phyloP scores from a whole-genome alignment of 2,329 filamentous ascomycete genomes.

The Hysterium pulicare region DNA sequence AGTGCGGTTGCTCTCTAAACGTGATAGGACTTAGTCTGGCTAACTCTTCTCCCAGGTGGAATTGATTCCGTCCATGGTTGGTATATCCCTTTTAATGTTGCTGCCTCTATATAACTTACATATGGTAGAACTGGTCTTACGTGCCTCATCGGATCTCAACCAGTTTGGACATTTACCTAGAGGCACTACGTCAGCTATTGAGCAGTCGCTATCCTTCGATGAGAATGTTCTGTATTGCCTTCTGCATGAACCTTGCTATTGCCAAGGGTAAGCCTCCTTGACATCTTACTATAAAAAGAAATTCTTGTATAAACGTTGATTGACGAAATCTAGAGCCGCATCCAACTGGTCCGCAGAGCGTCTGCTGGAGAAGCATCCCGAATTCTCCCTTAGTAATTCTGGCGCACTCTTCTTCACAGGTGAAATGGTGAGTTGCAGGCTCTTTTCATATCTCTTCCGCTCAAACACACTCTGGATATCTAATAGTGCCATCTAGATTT shows the following conservation, averaged over 20 bases:
- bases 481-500: no score
- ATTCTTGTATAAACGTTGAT: neutral
- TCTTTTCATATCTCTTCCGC: conserved; percentile 24
- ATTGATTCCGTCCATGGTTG: conserved; percentile 71
- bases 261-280: conserved; percentile 54
- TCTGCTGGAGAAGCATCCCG: conserved; percentile 51
- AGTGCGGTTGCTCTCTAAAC: conserved; percentile 10
- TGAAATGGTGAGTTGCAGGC: no score
- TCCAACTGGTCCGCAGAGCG: conserved; percentile 74
- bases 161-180: conserved; percentile 73
- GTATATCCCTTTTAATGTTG: conserved; percentile 20
- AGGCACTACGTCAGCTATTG: conserved; percentile 66
- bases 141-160: conserved; percentile 68
- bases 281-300: no score
- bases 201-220: conserved; percentile 68
- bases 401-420: conserved; percentile 75
- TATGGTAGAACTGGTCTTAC: conserved; percentile 59
- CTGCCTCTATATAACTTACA: neutral
- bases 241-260: conserved; percentile 86
- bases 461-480: neutral
- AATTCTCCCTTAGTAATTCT: conserved; percentile 47
- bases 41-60: conserved; percentile 50
- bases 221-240: conserved; percentile 78
- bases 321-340: conserved; percentile 39
- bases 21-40: neutral